A percentile compares a stretch with the other conserved stretches of the same genome.
phyloP scores from a whole-genome alignment of 345 rosid species.

The Abelmoschus esculentus region DNA sequence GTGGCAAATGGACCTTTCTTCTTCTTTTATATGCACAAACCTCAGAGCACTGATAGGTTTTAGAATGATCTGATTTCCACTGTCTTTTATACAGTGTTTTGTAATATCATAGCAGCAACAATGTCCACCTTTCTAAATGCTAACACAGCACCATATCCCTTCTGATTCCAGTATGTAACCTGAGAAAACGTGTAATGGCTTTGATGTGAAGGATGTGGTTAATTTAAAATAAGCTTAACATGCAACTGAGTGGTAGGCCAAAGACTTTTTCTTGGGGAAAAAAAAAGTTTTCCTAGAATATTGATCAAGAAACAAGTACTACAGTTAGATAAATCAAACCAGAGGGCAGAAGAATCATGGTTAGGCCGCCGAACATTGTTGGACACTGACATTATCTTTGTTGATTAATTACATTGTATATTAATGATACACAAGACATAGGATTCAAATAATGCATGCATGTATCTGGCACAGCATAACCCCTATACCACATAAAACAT shows the following conservation, averaged over 20 bases:
- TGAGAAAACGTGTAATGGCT: conserved; percentile 4
- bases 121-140: neutral
- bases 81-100: neutral
- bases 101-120: neutral
- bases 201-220: neutral
- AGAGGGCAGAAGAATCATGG: too few relatives aligned
- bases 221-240: neutral
- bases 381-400: too few relatives aligned
- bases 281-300: too few relatives aligned
- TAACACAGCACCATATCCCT: neutral
- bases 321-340: too few relatives aligned
- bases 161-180: neutral
- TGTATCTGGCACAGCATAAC: neutral
- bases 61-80: neutral
- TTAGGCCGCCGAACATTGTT: too few relatives aligned
- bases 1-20: too few relatives aligned
- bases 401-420: too few relatives aligned
- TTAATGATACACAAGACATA: too few relatives aligned
- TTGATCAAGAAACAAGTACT: too few relatives aligned
- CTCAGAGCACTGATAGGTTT: neutral
- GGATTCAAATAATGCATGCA: neutral
- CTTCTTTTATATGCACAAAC: neutral
- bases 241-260: neutral
- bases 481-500: neutral
- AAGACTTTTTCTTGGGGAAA: too few relatives aligned